Evolutionary conservation across 306 rosid genomes (phyloP), one percentile per base, ranked within the genome.

Genomic region (Cucurbita argyrosperma): DNA sequence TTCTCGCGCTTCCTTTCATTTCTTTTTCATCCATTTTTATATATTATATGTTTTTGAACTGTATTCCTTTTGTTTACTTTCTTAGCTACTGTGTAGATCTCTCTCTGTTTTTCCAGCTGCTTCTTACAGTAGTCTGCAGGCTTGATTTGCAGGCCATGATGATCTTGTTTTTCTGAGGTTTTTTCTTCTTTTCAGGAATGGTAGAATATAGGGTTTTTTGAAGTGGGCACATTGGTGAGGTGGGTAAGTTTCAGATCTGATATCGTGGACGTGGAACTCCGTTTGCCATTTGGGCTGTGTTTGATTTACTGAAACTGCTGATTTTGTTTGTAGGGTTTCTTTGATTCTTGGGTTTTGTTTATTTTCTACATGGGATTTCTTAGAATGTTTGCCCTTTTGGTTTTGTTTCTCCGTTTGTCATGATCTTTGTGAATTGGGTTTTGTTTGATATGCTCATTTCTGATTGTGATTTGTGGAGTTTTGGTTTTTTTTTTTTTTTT

Each of bases 171-270:
- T 15, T 72, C 19, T 40, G 45, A 1, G 64, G 63, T 4, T 72
- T 23, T 72, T 7, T 39, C 55, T 76, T 64, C 49, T 38, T 40
- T 10, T 51, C 40, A 51, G 73, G 23, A 35, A 47, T 76, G 70
- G 77, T 74, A 30, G 59, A 74, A 8, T 74, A 60, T 74, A 60
- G 71, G 68, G 71, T 16, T 38, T 76, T 76, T 75, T 76, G 21
- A 43, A 50, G 72, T 51, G 19, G 38, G 53, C 23, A 23, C 64
- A 76, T 64, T 64, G 70, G 50, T 64, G 50, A 39, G 51, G 63
- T 16, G 73, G 74, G 79, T 76, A 76, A 64, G 79, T 64, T 76
- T 65, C 79, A 76, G 79, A 76, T 76, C 79, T 76, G 79, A 42
- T 63, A 54, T 66, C 5, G 7, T 26, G 12, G 15, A 6, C 4